These are phyloP conservation scores for Aethionema arabicum DNA, from an alignment of 345 rosid species.

Conservation along the genomic window DNA sequence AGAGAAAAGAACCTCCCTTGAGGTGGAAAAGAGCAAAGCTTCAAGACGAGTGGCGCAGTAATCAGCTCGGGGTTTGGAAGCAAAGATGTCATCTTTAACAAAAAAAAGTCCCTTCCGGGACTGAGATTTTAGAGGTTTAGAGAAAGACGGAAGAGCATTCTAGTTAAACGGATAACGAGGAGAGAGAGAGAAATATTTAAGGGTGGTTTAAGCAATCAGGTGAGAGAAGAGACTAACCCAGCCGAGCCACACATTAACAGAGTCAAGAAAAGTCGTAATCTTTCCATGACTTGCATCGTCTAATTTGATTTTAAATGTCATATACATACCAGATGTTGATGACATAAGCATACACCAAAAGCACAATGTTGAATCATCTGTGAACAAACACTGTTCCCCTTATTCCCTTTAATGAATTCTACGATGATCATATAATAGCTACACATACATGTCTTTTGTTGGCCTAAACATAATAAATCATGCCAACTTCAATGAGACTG, in stretches of 20 bases:
- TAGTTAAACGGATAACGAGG: slow-evolving; percentile 9
- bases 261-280: too few species aligned
- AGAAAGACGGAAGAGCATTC: background rate
- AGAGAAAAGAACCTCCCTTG: slow-evolving; percentile 38
- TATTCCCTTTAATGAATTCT: too few species aligned
- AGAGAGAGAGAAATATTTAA: slow-evolving; percentile 13
- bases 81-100: slow-evolving; percentile 47
- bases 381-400: background rate
- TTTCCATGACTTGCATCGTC: too few species aligned
- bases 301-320: too few species aligned
- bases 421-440: too few species aligned
- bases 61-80: slow-evolving; percentile 41
- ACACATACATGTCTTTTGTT: background rate
- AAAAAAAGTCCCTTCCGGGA: slow-evolving; percentile 4
- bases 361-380: background rate
- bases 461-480: slow-evolving; percentile 80
- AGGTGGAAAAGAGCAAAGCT: slow-evolving; percentile 37
- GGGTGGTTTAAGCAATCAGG: slow-evolving; percentile 1
- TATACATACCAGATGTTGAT: too few species aligned
- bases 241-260: slow-evolving; percentile 1
- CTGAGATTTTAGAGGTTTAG: slow-evolving; percentile 21
- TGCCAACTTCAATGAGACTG: slow-evolving; percentile 92
- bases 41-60: slow-evolving; percentile 41
- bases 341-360: background rate
- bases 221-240: background rate